These are phyloP conservation scores for Trichoderma sp. DNA, from an alignment of 2,329 filamentous ascomycete genomes.

Conservation along the genomic window DNA sequence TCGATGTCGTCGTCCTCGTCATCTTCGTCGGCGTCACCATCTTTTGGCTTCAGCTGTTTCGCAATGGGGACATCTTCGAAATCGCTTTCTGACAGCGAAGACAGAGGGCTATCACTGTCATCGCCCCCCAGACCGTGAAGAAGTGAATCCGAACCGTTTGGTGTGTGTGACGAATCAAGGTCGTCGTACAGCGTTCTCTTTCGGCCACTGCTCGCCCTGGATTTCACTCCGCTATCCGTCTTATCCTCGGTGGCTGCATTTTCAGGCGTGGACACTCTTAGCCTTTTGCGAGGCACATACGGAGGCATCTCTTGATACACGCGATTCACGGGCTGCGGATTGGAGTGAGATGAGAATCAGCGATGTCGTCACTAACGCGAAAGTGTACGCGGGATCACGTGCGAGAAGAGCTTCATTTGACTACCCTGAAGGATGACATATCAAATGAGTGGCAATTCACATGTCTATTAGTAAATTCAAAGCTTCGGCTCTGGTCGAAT, in stretches of 20 bases:
- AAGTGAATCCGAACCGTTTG: constrained; percentile 45
- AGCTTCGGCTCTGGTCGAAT: not conserved
- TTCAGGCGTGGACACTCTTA: constrained; percentile 50
- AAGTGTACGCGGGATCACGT: constrained; percentile 36
- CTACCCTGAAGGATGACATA: not conserved
- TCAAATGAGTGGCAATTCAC: not conserved
- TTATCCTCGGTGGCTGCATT: constrained; percentile 35
- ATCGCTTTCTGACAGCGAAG: constrained; percentile 58
- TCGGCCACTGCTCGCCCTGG: constrained; percentile 36
- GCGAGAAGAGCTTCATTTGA: constrained; percentile 14
- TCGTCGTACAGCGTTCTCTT: constrained; percentile 64
- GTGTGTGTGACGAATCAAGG: constrained; percentile 53
- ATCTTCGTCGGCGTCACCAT: constrained; percentile 29
- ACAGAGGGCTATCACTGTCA: constrained; percentile 51
- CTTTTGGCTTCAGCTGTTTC: constrained; percentile 44
- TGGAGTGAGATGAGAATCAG: not conserved
- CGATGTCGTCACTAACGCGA: constrained; percentile 35
- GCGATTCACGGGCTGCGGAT: not conserved
- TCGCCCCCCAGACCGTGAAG: constrained; percentile 49
- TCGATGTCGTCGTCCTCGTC: constrained; percentile 53
- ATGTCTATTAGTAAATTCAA: not conserved
- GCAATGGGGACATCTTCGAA: constrained; percentile 50
- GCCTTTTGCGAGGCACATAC: constrained; percentile 65
- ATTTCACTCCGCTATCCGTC: constrained; percentile 29
- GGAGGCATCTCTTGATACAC: constrained; percentile 61